Base-by-base conservation (phyloP, 306 rosid genomes). In the Quercus variabilis region DNA sequence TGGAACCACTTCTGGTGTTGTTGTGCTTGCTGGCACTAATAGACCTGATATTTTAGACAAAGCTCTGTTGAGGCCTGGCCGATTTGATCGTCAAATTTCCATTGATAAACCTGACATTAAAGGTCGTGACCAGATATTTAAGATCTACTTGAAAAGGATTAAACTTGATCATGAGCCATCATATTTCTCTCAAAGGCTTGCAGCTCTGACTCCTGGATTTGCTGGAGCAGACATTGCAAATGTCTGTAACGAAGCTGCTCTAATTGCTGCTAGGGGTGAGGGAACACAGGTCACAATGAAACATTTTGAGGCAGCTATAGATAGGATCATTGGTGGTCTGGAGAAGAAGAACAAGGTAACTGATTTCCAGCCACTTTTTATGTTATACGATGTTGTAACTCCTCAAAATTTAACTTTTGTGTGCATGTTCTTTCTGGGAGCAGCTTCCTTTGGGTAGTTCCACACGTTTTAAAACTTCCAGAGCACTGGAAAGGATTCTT, bases 141-240 rank as follows among this genome's bases (percentile, higher is more conserved):
- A 85, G 85, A 88, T 95, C 54, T 95, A 95, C 84, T 78, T 95
- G 83, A 91, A 89, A 64, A 95, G 83, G 84, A 87, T 95, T 77
- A 95, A 95, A 84, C 98, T 95, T 79, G 93, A 92, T 80, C 97
- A 84, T 10, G 85, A 87, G 74, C 99, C 99, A 74, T 87, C 94
- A 58, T 95, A 81, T 81, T 95, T 69, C 86, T 95, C 99, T 6
- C 97, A 91, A 68, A 90, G 98, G 86, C 97, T 95, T 71, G 98
- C 99, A 46, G 98, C 99, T 58, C 90, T 92, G 51, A 95, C 98
- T n/a, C 99, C 99, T 49, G 99, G 99, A 75, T 92, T 95, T 90
- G 97, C 98, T 30, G 99, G 99, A 76, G 99, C 99, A n/a, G 99
- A 92, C 88, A 95, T 95, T 85, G 98, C 99, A 58, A 95, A 95